Conservation (phyloP, 352 stramenopile species). For the Blastocystis sp. region DNA sequence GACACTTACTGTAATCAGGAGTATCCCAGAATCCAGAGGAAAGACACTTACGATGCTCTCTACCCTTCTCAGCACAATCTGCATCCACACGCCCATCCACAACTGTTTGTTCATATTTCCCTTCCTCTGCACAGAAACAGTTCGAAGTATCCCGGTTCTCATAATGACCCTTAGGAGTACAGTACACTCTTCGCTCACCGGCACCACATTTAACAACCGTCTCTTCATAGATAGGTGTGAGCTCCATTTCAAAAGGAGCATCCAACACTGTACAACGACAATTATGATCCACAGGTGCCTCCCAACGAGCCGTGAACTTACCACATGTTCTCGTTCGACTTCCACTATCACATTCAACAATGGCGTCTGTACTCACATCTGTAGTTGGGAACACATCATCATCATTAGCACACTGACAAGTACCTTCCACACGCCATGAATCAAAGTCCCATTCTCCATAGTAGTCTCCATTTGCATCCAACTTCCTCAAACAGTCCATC, state of each 20-base stretch:
- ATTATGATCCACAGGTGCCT: neutral
- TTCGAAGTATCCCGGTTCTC: neutral
- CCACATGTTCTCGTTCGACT: slow-evolving; percentile 1
- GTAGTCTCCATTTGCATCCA: slow-evolving; percentile 37
- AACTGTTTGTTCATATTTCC: neutral
- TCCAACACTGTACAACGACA: neutral
- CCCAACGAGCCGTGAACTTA: slow-evolving; percentile 9
- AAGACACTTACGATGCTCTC: neutral
- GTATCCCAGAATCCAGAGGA: neutral
- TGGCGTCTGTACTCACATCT: neutral
- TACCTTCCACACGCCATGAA: slow-evolving; percentile 20
- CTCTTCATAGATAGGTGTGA: neutral
- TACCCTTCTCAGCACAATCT: neutral
- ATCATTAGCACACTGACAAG: neutral
- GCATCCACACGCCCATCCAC: neutral
- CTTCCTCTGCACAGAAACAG: neutral
- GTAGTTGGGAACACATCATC: neutral
- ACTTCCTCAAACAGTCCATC: slow-evolving; percentile 27
- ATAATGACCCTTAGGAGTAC: neutral
- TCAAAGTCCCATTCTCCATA: slow-evolving; percentile 9
- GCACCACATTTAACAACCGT: neutral
- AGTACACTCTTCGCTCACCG: neutral
- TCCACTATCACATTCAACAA: neutral
- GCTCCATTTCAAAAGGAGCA: neutral
- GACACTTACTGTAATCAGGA: neutral